Percentiles rank a stretch among this genome's conserved stretches.
Conservation (phyloP, 2,329 filamentous ascomycete species). For the Fusarium vanettenii region DNA sequence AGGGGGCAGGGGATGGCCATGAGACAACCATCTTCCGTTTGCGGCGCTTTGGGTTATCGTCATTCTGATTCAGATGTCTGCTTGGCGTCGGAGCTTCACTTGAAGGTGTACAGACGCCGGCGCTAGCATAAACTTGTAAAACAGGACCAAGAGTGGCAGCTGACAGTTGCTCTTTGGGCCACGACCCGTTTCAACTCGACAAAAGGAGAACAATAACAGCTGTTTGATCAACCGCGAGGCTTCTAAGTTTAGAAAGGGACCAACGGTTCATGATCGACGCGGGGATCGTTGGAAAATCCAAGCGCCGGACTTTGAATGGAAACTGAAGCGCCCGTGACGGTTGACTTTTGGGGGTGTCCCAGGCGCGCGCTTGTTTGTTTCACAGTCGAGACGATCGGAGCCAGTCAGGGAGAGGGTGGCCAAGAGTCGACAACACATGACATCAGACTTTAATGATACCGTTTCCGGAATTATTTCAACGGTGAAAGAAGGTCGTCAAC, state of each 20-base stretch:
- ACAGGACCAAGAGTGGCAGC: neutral
- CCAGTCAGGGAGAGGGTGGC: neutral
- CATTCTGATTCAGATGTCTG: neutral
- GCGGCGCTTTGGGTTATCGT: neutral
- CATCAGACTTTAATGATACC: neutral
- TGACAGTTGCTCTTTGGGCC: neutral
- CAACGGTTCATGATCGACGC: slow-evolving; percentile 20
- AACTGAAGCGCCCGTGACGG: slow-evolving; percentile 20
- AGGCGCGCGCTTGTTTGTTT: slow-evolving; percentile 20
- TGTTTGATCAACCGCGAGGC: slow-evolving; percentile 7
- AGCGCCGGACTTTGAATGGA: slow-evolving; percentile 2
- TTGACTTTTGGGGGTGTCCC: neutral
- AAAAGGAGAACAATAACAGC: neutral
- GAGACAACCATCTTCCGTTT: neutral
- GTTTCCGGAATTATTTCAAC: neutral
- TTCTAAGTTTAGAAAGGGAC: slow-evolving; percentile 2
- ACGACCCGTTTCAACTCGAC: neutral
- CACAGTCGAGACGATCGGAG: neutral
- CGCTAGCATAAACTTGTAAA: neutral
- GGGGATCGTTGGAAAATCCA: slow-evolving; percentile 8
- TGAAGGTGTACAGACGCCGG: neutral
- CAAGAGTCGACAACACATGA: neutral
- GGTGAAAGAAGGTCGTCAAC: neutral
- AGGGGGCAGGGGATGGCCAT: neutral
- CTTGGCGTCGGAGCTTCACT: neutral